Evolutionary conservation across 441 rosid genomes (phyloP).

Genomic region (Brassica balearica): DNA sequence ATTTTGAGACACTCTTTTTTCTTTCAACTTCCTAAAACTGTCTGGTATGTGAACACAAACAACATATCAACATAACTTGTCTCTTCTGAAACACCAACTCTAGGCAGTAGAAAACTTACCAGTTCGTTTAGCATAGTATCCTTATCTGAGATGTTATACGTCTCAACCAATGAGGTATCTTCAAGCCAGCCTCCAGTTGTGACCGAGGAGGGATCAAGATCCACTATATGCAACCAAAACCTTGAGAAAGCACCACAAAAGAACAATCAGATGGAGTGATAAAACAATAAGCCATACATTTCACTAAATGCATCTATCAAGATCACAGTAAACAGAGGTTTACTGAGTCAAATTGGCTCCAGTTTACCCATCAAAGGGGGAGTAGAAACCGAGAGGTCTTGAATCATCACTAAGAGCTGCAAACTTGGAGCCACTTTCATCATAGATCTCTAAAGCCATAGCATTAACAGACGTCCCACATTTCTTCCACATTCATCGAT

Average conservation of each 20-base stretch:
- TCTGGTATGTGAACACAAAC: slow-evolving; percentile 51
- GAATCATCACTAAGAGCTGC: slow-evolving; percentile 58
- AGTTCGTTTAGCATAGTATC: slow-evolving; percentile 67
- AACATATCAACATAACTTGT: not conserved
- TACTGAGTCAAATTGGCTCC: not conserved
- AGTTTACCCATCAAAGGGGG: slow-evolving; percentile 78
- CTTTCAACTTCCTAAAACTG: slow-evolving; percentile 84
- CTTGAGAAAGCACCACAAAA: slow-evolving; percentile 45
- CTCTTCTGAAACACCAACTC: not conserved
- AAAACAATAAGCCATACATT: slow-evolving; percentile 14
- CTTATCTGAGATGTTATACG: slow-evolving; percentile 84
- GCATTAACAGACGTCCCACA: slow-evolving; percentile 81
- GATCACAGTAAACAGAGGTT: slow-evolving; percentile 1
- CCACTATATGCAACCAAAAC: slow-evolving; percentile 77
- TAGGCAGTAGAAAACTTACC: slow-evolving; percentile 43
- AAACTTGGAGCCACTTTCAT: slow-evolving; percentile 69
- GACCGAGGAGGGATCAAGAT: slow-evolving; percentile 88
- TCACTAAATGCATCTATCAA: not conserved
- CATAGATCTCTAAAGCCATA: slow-evolving; percentile 82
- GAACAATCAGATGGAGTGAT: slow-evolving; percentile 21
- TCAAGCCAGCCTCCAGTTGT: slow-evolving; percentile 98
- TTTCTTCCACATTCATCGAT: slow-evolving; percentile 74
- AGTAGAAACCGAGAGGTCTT: slow-evolving; percentile 75
- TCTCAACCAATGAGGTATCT: slow-evolving; percentile 88
- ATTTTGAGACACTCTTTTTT: slow-evolving; percentile 67